Conservation (phyloP, 2,329 filamentous ascomycete genomes). For the Trichoderma simmonsii region DNA sequence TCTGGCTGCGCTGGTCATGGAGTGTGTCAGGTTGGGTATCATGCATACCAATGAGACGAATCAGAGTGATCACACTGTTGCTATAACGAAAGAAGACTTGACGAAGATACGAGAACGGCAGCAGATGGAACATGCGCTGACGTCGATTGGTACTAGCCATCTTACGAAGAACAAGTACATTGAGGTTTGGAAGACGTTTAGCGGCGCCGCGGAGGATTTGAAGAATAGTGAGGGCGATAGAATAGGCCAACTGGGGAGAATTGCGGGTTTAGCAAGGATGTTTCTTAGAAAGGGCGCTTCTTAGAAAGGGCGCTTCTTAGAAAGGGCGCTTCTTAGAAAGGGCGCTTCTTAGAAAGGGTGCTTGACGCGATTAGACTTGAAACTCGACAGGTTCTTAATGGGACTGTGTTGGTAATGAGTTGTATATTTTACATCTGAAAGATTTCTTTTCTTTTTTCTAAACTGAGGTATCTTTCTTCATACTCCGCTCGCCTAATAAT, state of each 20-base stretch:
- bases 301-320: too few relatives aligned
- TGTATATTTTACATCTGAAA: not conserved
- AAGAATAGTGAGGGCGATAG: not conserved
- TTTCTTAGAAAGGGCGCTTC: not conserved
- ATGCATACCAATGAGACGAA: not conserved
- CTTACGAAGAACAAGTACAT: constrained; percentile 2
- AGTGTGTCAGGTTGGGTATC: not conserved
- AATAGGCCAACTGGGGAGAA: not conserved
- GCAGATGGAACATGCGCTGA: not conserved
- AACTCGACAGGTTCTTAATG: not conserved
- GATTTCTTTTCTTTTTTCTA: not conserved
- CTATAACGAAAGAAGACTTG: not conserved
- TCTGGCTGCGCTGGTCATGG: constrained; percentile 3
- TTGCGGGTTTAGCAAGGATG: not conserved
- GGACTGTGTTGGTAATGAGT: not conserved
- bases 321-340: too few relatives aligned
- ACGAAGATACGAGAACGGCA: not conserved
- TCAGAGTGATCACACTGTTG: not conserved
- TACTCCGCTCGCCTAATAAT: not conserved
- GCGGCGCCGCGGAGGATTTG: not conserved
- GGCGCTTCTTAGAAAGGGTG: not conserved
- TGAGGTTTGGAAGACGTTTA: constrained; percentile 4
- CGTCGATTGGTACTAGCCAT: not conserved
- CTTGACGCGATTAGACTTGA: not conserved
- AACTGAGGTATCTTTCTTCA: not conserved